Conservation (phyloP, 2,329 filamentous ascomycete species). For the Tolypocladium cylindrosporum region DNA sequence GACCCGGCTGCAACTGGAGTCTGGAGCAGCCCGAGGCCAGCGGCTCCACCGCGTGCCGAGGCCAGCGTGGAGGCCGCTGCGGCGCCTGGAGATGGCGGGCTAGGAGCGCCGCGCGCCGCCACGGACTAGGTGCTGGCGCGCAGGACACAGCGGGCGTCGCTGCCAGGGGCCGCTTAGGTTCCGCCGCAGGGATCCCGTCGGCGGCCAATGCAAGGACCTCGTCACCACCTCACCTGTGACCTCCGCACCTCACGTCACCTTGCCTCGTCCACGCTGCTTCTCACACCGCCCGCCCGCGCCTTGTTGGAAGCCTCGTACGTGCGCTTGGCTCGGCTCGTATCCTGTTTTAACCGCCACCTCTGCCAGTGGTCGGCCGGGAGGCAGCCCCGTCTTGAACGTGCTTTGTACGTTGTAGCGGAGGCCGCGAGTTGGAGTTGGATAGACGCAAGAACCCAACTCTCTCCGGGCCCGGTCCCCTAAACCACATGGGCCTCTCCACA, state of each 20-base stretch:
- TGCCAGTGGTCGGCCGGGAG: neutral
- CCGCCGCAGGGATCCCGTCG: neutral
- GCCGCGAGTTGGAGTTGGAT: neutral
- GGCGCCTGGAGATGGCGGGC: too few relatives aligned
- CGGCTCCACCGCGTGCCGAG: neutral
- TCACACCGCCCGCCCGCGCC: neutral
- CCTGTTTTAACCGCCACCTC: neutral
- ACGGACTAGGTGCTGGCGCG: neutral
- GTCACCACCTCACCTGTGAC: neutral
- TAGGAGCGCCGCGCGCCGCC: neutral
- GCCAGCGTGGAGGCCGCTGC: neutral
- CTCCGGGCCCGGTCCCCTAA: neutral
- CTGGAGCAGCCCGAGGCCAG: neutral
- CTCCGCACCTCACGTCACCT: neutral
- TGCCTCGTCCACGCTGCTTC: neutral
- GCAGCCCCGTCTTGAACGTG: too few relatives aligned
- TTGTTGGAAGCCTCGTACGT: neutral
- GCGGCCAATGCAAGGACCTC: neutral
- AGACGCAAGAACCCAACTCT: neutral
- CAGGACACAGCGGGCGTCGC: neutral
- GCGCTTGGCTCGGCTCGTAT: neutral
- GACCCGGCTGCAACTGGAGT: neutral
- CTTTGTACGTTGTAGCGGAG: too few relatives aligned
- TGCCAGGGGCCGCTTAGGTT: neutral
- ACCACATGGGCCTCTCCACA: neutral